phyloP scores from a whole-genome alignment of 495 filamentous ascomycete species.

The Trichoderma gamsii region DNA sequence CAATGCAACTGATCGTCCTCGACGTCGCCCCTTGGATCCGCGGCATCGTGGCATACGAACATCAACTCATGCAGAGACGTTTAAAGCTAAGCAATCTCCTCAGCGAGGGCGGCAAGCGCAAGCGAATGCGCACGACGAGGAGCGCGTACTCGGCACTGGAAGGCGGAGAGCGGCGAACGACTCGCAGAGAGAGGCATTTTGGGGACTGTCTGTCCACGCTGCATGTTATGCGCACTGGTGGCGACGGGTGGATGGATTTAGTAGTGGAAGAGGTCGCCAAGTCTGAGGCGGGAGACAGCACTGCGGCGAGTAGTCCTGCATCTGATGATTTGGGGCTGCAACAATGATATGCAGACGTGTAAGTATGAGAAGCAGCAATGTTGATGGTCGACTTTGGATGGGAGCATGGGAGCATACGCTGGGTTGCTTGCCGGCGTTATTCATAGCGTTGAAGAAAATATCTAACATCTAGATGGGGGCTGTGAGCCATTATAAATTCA shows the following conservation, averaged over 20 bases:
- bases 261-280: background rate
- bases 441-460: background rate
- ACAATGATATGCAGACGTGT: background rate
- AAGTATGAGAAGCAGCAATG: background rate
- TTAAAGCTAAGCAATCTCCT: conserved; percentile 56
- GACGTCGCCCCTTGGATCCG: conserved; percentile 85
- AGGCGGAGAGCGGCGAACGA: conserved; percentile 65
- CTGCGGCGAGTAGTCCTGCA: background rate
- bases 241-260: conserved; percentile 22
- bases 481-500: background rate
- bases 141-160: conserved; percentile 78
- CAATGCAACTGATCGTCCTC: conserved; percentile 52
- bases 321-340: background rate
- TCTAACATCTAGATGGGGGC: background rate
- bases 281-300: conserved; percentile 5
- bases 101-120: conserved; percentile 47
- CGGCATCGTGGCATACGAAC: conserved; percentile 69
- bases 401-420: background rate
- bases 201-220: conserved; percentile 55
- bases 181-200: conserved; percentile 75
- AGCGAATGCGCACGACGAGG: conserved; percentile 68
- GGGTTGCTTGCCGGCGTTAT: background rate
- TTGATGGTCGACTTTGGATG: background rate
- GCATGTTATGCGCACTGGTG: conserved; percentile 61
- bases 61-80: conserved; percentile 60